A percentile compares a stretch with the other conserved stretches of the same genome.
Conservation (phyloP, 202 grass and related monocot genomes). For the Bolboschoenoplectus hybrid region DNA sequence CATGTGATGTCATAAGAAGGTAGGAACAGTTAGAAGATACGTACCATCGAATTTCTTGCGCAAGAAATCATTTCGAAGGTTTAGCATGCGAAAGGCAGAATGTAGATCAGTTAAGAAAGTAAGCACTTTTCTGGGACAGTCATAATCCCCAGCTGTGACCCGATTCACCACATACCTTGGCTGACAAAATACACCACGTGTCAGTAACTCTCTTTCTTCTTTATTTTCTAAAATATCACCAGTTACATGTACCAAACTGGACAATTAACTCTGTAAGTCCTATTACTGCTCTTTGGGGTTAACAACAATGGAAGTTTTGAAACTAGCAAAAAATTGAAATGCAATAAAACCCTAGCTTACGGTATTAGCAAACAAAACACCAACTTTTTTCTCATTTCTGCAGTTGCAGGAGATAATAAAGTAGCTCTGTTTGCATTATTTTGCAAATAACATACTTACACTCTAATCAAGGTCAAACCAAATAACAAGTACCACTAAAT, state of each 20-base stretch:
- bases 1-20: not conserved
- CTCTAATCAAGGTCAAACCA: not conserved
- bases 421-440: not conserved
- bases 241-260: not conserved
- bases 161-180: slow-evolving; percentile 91
- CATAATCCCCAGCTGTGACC: slow-evolving; percentile 84
- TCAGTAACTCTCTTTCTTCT: not conserved
- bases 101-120: slow-evolving; percentile 88
- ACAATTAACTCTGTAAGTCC: not conserved
- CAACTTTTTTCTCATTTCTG: not conserved
- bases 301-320: not conserved
- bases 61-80: slow-evolving; percentile 92
- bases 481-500: not conserved
- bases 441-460: not conserved
- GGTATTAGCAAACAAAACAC: slow-evolving; percentile 1
- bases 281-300: not conserved
- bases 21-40: slow-evolving; percentile 22
- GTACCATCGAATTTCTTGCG: slow-evolving; percentile 98
- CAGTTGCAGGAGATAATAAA: not conserved
- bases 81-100: slow-evolving; percentile 91
- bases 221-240: not conserved
- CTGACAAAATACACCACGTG: slow-evolving; percentile 42
- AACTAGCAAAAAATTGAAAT: slow-evolving; percentile 13
- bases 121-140: slow-evolving; percentile 82
- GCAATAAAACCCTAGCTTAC: not conserved